These are phyloP conservation scores for Suillus hirtellus DNA, from an alignment of 768 basidiomycete species.

Conservation along the genomic window DNA sequence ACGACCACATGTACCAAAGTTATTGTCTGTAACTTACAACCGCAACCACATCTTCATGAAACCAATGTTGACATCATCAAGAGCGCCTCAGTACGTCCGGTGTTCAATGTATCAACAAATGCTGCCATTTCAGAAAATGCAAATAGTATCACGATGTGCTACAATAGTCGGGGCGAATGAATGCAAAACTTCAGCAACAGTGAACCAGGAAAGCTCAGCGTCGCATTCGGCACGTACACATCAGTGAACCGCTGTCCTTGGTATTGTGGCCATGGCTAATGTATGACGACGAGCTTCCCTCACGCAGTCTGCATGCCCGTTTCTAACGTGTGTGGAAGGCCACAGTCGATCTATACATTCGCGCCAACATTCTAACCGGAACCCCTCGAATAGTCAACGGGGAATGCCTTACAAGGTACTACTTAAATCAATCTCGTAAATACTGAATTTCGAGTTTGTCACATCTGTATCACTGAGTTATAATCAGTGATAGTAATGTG, in stretches of 20 bases:
- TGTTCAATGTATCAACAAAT: not conserved
- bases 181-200: not conserved
- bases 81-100: not conserved
- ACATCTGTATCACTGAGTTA: not conserved
- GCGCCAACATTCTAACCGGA: not conserved
- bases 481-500: not conserved
- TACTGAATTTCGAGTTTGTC: not conserved
- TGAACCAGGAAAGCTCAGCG: not conserved
- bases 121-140: not conserved
- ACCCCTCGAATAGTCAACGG: not conserved
- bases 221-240: not conserved
- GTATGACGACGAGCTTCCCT: not conserved
- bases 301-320: not conserved
- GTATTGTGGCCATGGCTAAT: no score
- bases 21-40: not conserved
- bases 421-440: not conserved
- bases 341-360: not conserved
- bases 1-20: not conserved
- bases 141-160: not conserved
- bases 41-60: not conserved
- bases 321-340: not conserved
- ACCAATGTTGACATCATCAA: not conserved
- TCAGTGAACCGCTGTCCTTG: no score
- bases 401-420: not conserved
- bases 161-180: not conserved